Conservation (phyloP, 2,329 filamentous ascomycete species). For the Alternaria sp. region DNA sequence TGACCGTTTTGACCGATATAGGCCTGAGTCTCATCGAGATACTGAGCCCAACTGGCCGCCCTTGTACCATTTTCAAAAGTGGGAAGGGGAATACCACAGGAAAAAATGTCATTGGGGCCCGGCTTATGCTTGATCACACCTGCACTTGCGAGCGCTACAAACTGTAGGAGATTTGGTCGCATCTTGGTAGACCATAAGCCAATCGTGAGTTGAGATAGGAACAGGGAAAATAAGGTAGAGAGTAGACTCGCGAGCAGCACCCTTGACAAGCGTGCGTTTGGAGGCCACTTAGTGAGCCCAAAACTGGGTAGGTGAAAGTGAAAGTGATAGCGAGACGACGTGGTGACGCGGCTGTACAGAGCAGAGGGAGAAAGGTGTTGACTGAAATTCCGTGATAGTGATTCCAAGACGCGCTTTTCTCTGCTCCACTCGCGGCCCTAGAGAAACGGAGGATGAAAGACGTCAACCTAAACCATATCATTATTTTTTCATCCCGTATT, state of each 20-base stretch:
- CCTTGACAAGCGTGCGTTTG: neutral
- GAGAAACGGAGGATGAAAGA: neutral
- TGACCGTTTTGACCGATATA: neutral
- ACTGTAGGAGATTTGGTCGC: neutral
- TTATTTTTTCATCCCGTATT: too few relatives aligned
- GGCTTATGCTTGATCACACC: neutral
- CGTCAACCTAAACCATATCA: neutral
- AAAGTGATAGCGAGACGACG: neutral
- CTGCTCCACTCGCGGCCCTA: neutral
- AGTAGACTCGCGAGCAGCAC: neutral
- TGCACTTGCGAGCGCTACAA: neutral
- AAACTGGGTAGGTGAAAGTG: neutral
- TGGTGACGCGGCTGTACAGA: neutral
- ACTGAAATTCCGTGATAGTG: neutral
- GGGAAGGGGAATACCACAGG: neutral
- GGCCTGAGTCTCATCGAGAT: neutral
- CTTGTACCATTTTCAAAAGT: neutral
- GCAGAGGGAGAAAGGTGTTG: neutral
- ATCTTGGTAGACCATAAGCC: neutral
- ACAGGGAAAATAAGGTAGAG: neutral
- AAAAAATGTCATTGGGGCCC: neutral
- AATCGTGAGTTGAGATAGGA: neutral
- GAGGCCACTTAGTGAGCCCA: neutral
- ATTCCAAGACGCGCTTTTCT: neutral
- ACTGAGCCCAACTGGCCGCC: slow-evolving; percentile 1